These are phyloP conservation scores for Saccharomyces hybrid DNA, from an alignment of 1,139 yeast species.

Conservation along the genomic window DNA sequence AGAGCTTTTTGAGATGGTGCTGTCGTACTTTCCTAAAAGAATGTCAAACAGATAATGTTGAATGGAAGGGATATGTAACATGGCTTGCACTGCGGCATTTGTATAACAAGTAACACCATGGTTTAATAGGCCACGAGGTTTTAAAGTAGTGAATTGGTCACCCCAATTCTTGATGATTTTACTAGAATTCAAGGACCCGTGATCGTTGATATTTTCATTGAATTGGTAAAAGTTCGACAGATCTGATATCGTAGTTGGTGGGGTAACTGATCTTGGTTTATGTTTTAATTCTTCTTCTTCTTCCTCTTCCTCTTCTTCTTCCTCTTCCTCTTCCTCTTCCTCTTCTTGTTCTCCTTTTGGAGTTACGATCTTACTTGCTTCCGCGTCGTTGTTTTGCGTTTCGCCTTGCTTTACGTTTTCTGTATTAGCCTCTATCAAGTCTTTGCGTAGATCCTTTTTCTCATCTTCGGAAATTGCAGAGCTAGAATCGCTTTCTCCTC, in stretches of 20 bases:
- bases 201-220: constrained; percentile 46
- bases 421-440: constrained; percentile 5
- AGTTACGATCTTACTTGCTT: not conserved
- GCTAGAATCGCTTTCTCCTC: constrained; percentile 6
- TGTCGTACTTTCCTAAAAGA: constrained; percentile 42
- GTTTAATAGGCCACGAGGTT: constrained; percentile 76
- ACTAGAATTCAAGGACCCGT: constrained; percentile 51
- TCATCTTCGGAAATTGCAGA: not conserved
- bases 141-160: constrained; percentile 34
- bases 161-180: constrained; percentile 61
- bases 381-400: constrained; percentile 1
- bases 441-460: constrained; percentile 9
- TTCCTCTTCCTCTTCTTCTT: constrained; percentile 19
- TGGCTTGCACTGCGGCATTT: constrained; percentile 88
- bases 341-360: constrained; percentile 18
- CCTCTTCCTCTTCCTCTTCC: constrained; percentile 20
- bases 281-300: constrained; percentile 26
- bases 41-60: constrained; percentile 75
- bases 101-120: constrained; percentile 96
- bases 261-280: constrained; percentile 31
- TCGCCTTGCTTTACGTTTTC: constrained; percentile 4
- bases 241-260: constrained; percentile 46
- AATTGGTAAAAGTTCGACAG: constrained; percentile 42
- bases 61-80: constrained; percentile 85
- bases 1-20: constrained; percentile 44